Conservation (phyloP, 2,329 filamentous ascomycete species). For the Sporothrix inflata region DNA sequence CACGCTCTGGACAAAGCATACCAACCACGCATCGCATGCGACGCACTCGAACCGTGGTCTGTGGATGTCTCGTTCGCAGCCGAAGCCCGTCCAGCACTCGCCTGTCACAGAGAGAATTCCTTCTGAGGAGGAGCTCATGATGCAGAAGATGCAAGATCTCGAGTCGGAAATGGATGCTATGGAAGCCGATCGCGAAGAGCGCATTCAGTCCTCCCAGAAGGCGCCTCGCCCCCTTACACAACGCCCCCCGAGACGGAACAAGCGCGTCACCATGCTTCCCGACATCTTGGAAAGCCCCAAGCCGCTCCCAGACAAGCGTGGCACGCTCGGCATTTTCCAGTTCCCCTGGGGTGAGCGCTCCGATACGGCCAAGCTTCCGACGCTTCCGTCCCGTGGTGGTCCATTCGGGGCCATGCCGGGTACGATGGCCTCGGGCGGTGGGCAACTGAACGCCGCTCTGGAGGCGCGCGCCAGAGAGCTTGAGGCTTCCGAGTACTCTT, state of each 20-base stretch:
- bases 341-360: slow-evolving; percentile 69
- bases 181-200: slow-evolving; percentile 20
- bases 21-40: neutral
- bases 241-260: slow-evolving; percentile 58
- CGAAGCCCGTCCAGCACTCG: neutral
- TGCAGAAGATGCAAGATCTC: slow-evolving; percentile 23
- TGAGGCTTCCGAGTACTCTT: slow-evolving; percentile 48
- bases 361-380: slow-evolving; percentile 52
- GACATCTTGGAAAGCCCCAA: slow-evolving; percentile 66
- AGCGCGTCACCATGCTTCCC: slow-evolving; percentile 61
- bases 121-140: slow-evolving; percentile 16
- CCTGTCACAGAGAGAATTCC: neutral
- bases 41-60: slow-evolving; percentile 5
- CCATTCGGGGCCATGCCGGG: slow-evolving; percentile 54
- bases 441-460: slow-evolving; percentile 40
- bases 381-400: neutral
- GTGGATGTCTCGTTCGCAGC: slow-evolving; percentile 14
- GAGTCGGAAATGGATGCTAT: slow-evolving; percentile 25
- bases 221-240: slow-evolving; percentile 52
- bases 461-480: slow-evolving; percentile 44
- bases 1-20: slow-evolving; percentile 23
- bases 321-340: slow-evolving; percentile 66
- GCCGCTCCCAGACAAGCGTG: slow-evolving; percentile 60
- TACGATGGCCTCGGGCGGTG: slow-evolving; percentile 53
- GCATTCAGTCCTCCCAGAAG: slow-evolving; percentile 32